Base-by-base conservation (phyloP, 768 basidiomycete species). In the Lactifluus subvellereus region DNA sequence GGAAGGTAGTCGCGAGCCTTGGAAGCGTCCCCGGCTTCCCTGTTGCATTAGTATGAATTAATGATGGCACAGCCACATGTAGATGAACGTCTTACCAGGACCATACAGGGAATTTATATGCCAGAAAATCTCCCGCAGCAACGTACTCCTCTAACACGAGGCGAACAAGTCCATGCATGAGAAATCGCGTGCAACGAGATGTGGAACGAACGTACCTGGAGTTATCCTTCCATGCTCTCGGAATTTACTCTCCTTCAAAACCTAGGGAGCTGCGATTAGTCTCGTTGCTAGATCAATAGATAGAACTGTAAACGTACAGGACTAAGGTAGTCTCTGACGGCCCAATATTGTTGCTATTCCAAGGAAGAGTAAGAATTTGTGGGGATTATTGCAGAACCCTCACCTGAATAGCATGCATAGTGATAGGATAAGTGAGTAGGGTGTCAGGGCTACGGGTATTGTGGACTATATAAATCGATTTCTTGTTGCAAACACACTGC, bases 51-150 rank as follows among this genome's bases (percentile, higher is more conserved):
- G 48, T n/a, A 43, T 59, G 59, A 54, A 37, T 37, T 51, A 54
- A 53, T 51, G 40, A 40, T 43, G 59, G 40, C 20, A 53, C 38
- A 33, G 27, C 37, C 48, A 66, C 59, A 47, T 63, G 51, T n/a
- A 27, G 53, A 56, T 33, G 9, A 52, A 38, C 56, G 58, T 73
- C 89, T 69, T 61, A 92, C 97, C 97, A 99, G 71, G 85, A 80
- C 97, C 97, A 99, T 30, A 97, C 94, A 11, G 93, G 92, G 76
- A 99, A 99, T 79, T 99, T 99, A 84, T 98, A 98, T 7, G 87
- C 81, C 62, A 99, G 78, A 76, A 98, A 98, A 74, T 99, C 97
- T 58, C 97, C 97, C 8, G 97, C 97, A 16, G 92, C 94, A 33
- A 98, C 93, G 71, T 97, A 98, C 75, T 98, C 97, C 84, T 99